Evolutionary conservation across 371 early-diverging fungal species (phyloP), one percentile per base, ranked within the genome.

Genomic region (Catenaria anguillulae): DNA sequence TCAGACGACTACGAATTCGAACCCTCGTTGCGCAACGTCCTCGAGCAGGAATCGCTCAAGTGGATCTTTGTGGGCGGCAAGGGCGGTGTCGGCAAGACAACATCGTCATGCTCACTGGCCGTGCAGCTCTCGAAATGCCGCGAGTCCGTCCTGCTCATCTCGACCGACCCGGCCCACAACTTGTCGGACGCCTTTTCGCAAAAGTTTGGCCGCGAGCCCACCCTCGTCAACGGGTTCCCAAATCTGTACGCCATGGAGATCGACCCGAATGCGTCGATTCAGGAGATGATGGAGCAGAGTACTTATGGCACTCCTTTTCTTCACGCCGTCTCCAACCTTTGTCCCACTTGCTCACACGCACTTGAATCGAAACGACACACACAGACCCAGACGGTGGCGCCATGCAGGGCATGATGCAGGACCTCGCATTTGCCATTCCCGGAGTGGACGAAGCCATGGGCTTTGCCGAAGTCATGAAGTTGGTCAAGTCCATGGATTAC

Each of bases 371-470:
- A n/a, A n/a, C 4, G 1, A 23, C 19, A 2, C n/a, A 24, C 1
- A 2, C 55, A 19, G 26, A 33, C 26, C 58, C 66, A 70, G 75
- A 79, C 62, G 85, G 83, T 63, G 83, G 84, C 62, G 86, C 85
- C 33, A 87, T 88, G 84, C 85, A 61, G 33, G 60, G 84, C 60
- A 87, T 90, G 76, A 85, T 97, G 82, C 90, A 93, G 73, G 94
- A 95, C 72, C 80, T 95, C 65, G 93, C 93, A 15, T 93, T 92
- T 72, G 91, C 94, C 40, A 93, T 97, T 72, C 97, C 97, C 35
- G 97, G 97, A 74, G 93, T 98, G 8, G 98, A 98, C 73, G 98
- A 98, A 75, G 98, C 98, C 23, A 97, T 97, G 97, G 90, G 92
- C 56, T 97, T 98, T 75, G 96, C 96, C 33, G 95, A 95, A 72